These are phyloP conservation scores for Trichothecium sympodiale DNA, from an alignment of 2,329 filamentous ascomycete genomes.

Conservation along the genomic window DNA sequence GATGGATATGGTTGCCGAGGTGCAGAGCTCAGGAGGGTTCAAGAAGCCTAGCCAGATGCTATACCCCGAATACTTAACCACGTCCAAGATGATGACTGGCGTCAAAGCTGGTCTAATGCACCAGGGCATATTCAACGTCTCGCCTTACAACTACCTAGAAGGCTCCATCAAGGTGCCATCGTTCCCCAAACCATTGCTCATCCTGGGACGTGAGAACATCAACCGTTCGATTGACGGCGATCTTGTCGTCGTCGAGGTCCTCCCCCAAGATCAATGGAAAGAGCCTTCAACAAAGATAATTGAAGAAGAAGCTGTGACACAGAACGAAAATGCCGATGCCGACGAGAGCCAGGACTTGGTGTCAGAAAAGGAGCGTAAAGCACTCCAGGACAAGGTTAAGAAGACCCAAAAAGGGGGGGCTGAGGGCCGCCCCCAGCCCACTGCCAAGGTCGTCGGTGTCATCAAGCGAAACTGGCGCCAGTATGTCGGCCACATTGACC, in stretches of 20 bases:
- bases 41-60: constrained; percentile 58
- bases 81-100: constrained; percentile 91
- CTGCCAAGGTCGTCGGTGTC: constrained; percentile 81
- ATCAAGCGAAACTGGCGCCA: constrained; percentile 96
- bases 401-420: constrained; percentile 65
- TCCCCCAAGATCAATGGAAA: constrained; percentile 96
- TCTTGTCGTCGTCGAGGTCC: constrained; percentile 81
- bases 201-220: constrained; percentile 90
- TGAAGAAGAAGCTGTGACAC: constrained; percentile 83
- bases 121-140: constrained; percentile 92
- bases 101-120: constrained; percentile 82
- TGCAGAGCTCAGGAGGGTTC: constrained; percentile 54
- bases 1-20: constrained; percentile 85
- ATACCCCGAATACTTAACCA: constrained; percentile 79
- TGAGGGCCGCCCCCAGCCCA: constrained; percentile 77
- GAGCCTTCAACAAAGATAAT: constrained; percentile 90
- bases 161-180: constrained; percentile 81
- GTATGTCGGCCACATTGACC: constrained; percentile 92
- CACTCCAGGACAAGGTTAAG: constrained; percentile 84
- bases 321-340: constrained; percentile 84
- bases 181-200: constrained; percentile 78
- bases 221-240: constrained; percentile 90
- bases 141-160: constrained; percentile 95
- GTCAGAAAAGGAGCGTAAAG: constrained; percentile 77
- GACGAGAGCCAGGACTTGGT: constrained; percentile 69